phyloP scores from a whole-genome alignment of 1,284 basidiomycete genomes.

The Erythrobasidium hasegawianum region DNA sequence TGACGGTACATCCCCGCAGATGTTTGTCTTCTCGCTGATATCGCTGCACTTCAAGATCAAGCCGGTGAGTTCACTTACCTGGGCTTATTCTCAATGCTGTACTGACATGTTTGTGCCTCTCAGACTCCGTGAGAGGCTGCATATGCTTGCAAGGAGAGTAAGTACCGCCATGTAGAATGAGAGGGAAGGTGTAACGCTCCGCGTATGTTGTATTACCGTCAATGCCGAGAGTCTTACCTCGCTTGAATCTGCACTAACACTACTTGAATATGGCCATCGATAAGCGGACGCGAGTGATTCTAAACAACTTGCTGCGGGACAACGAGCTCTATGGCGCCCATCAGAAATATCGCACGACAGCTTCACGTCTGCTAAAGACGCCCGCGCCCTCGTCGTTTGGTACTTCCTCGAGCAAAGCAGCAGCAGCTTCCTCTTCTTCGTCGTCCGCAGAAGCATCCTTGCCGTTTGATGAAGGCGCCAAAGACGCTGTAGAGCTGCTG shows the following conservation, averaged over 20 bases:
- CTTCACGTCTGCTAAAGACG: constrained; percentile 64
- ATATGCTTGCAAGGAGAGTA: not conserved
- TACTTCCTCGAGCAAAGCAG: not conserved
- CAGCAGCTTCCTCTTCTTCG: not conserved
- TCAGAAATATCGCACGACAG: constrained; percentile 90
- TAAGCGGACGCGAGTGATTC: constrained; percentile 29
- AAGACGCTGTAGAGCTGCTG: constrained; percentile 78
- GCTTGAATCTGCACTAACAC: too few relatives aligned
- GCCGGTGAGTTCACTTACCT: constrained; percentile 53
- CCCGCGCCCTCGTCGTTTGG: constrained; percentile 31
- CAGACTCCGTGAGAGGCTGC: not conserved
- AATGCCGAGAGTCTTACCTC: not conserved
- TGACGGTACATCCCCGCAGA: constrained; percentile 56
- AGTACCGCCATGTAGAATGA: not conserved
- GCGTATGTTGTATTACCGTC: not conserved
- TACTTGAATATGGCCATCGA: constrained; percentile 10
- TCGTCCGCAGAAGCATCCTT: not conserved
- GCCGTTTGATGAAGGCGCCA: constrained; percentile 58
- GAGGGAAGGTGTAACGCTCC: not conserved
- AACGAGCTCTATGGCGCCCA: constrained; percentile 82
- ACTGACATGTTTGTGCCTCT: not conserved
- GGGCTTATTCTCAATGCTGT: not conserved
- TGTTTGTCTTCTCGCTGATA: constrained; percentile 94
- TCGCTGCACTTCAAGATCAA: constrained; percentile 99
- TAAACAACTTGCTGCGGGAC: constrained; percentile 55